These are phyloP conservation scores for Beauveria bassiana DNA, from an alignment of 2,329 filamentous ascomycete species.

Conservation along the genomic window DNA sequence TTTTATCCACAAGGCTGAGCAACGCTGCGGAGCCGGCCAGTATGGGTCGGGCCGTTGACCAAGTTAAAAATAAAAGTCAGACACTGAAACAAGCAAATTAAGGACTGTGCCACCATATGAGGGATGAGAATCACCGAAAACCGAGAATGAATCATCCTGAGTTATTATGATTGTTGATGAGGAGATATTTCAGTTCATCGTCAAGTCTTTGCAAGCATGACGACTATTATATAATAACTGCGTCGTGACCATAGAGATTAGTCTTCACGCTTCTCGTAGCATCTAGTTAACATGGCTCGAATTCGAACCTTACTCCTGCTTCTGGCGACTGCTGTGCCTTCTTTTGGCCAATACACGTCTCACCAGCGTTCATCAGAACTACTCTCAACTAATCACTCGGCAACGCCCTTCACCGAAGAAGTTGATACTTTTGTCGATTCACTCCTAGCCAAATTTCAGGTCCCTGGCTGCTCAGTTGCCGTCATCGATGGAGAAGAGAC, in stretches of 20 bases:
- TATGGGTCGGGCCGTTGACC: too few relatives aligned
- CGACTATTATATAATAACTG: background rate
- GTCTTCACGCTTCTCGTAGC: background rate
- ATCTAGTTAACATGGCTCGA: background rate
- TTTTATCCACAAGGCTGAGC: too few relatives aligned
- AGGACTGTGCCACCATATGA: too few relatives aligned
- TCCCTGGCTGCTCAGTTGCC: conserved; percentile 41
- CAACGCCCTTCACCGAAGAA: background rate
- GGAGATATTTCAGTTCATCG: too few relatives aligned
- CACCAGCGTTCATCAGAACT: background rate
- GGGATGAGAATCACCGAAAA: too few relatives aligned
- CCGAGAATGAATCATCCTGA: too few relatives aligned
- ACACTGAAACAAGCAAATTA: too few relatives aligned
- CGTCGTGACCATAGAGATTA: background rate
- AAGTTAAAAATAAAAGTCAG: too few relatives aligned
- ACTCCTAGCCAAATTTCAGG: conserved; percentile 30
- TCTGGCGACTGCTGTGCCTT: background rate
- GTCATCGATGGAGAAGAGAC: conserved; percentile 37
- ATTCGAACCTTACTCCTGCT: background rate
- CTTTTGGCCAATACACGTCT: background rate
- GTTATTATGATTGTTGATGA: too few relatives aligned
- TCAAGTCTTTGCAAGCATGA: background rate
- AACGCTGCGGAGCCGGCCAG: too few relatives aligned
- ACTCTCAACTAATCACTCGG: background rate
- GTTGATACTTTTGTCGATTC: conserved; percentile 9